phyloP scores from a whole-genome alignment of 2,329 filamentous ascomycete species.

The Myriosclerotinia curreyana region DNA sequence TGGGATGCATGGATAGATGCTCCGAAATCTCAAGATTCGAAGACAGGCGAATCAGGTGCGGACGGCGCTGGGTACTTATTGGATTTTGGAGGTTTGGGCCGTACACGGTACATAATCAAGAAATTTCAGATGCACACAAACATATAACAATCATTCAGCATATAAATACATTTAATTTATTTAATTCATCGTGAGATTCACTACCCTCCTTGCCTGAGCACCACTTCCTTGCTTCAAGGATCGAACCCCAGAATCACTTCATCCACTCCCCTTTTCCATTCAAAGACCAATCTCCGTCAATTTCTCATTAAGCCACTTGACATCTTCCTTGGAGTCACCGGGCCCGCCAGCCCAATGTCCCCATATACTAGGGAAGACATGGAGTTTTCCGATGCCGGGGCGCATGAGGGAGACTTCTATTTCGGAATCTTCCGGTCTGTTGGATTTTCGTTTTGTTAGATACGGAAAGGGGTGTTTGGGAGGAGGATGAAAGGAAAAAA shows the following conservation, averaged over 20 bases:
- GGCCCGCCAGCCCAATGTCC: slow-evolving; percentile 68
- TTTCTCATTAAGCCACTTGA: slow-evolving; percentile 64
- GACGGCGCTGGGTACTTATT: no score
- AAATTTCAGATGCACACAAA: neutral
- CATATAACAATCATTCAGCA: neutral
- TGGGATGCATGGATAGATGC: neutral
- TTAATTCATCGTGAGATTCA: neutral
- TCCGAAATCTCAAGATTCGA: neutral
- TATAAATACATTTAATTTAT: neutral
- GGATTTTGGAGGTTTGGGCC: no score
- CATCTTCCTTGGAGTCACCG: slow-evolving; percentile 66
- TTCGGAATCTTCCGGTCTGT: slow-evolving; percentile 70
- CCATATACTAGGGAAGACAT: slow-evolving; percentile 60
- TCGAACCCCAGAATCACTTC: accelerated
- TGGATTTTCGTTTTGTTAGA: no score
- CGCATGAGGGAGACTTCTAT: slow-evolving; percentile 66
- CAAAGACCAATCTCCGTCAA: slow-evolving; percentile 32
- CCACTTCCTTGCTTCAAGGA: neutral
- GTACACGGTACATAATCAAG: neutral
- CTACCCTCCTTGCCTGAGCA: neutral
- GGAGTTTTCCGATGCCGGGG: slow-evolving; percentile 54
- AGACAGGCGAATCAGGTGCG: no score
- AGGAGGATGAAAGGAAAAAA: neutral
- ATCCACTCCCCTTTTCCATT: no score
- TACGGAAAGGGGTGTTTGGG: no score